These are phyloP conservation scores for Didymosphaeria variabile DNA, from an alignment of 2,329 filamentous ascomycete species.

Conservation along the genomic window DNA sequence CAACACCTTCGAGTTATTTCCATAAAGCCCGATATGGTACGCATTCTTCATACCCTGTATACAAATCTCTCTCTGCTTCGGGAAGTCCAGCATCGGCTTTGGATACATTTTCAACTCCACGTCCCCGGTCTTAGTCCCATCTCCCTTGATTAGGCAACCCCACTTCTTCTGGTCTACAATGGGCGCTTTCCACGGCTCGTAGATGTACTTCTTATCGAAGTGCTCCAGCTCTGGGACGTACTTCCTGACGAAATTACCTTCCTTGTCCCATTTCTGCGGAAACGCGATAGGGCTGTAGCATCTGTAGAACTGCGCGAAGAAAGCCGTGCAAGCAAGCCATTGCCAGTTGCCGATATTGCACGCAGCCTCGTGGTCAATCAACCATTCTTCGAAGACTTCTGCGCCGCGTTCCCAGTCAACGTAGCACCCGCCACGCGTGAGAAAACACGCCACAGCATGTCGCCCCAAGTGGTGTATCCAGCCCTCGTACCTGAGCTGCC, in stretches of 20 bases:
- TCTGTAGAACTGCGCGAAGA: conserved; percentile 76
- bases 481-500: conserved; percentile 74
- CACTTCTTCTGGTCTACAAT: conserved; percentile 74
- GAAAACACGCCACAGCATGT: conserved; percentile 80
- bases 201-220: conserved; percentile 75
- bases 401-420: conserved; percentile 81
- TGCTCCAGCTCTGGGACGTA: conserved; percentile 73
- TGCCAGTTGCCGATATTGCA: conserved; percentile 82
- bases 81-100: conserved; percentile 81
- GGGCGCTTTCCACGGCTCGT: conserved; percentile 80
- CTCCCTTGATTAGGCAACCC: conserved; percentile 67
- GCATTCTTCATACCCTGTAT: conserved; percentile 75
- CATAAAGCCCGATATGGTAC: conserved; percentile 71
- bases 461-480: conserved; percentile 84
- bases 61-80: conserved; percentile 68
- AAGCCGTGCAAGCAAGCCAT: conserved; percentile 79
- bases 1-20: conserved; percentile 68
- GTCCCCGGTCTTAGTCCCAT: conserved; percentile 44
- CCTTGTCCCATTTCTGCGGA: conserved; percentile 77
- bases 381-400: conserved; percentile 79
- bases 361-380: conserved; percentile 78
- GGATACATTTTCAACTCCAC: conserved; percentile 66
- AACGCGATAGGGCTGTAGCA: conserved; percentile 77
- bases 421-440: conserved; percentile 82
- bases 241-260: conserved; percentile 69